Base-by-base conservation (phyloP, 805 yeast genomes). In the Candida sanyiensis region DNA sequence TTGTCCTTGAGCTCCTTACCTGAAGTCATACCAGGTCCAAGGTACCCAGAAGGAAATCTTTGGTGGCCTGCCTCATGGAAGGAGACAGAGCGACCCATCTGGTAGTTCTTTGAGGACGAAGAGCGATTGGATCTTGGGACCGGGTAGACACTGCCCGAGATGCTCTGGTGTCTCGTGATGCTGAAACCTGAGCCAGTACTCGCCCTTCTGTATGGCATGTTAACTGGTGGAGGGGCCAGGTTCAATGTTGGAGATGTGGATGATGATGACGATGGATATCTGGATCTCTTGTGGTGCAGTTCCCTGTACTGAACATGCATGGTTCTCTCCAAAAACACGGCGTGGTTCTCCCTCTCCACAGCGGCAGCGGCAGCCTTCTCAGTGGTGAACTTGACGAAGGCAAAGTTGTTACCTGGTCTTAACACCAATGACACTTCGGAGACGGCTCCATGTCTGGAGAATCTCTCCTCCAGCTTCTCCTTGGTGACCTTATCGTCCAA, bases 221-320 rank as follows among this genome's bases (percentile, higher is more conserved):
- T 79, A 26, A 84, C 78, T 3, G 94, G 94, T 5, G 94, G 90
- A 7, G 94, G 94, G 0, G 95, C 94, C 40, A 83, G 66, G 30
- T 67, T 70, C 43, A 78, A 56, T 38, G 59, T 62, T 31, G 72
- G 69, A 4, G 47, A 58, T 37, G 57, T 43, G n/a, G n/a, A n/a
- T 43, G 43, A 38, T 23, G 45, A 31, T 9, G 42, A 45, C n/a
- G 42, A 46, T 7, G 44, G 38, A 20, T 28, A 24, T 38, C 50
- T 46, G n/a, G 46, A 37, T 41, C 49, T 50, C 34, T 47, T 51
- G 37, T 51, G 52, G 44, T 69, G 66, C 51, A 77, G 59, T 56
- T 83, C 93, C 41, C 84, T 73, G 56, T 81, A 84, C 59, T 85
- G 94, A 33, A 87, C 96, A 58, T 83, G 93, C 68, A 87, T 82